Percentiles rank a stretch among this genome's conserved stretches.
These are phyloP conservation scores for Abrus precatorius DNA, from an alignment of 306 rosid genomes.

Conservation along the genomic window DNA sequence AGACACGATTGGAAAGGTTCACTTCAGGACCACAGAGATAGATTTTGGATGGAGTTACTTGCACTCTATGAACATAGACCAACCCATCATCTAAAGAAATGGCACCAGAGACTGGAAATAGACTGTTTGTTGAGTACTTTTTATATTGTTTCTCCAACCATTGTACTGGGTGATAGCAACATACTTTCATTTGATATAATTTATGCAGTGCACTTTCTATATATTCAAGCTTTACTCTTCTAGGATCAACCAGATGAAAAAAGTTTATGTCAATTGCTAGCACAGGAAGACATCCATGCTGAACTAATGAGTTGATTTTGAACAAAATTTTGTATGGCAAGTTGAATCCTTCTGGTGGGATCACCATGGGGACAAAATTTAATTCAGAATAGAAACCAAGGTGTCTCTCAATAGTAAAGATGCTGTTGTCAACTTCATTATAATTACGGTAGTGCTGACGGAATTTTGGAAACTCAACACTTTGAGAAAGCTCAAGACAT, in stretches of 20 bases:
- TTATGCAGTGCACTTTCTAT: slow-evolving; percentile 69
- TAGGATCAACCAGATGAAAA: slow-evolving; percentile 64
- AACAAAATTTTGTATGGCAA: slow-evolving; percentile 69
- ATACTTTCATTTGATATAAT: slow-evolving; percentile 59
- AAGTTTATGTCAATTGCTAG: slow-evolving; percentile 53
- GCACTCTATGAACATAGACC: slow-evolving; percentile 74
- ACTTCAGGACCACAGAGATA: slow-evolving; percentile 81
- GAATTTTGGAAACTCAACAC: slow-evolving; percentile 62
- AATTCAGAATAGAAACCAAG: slow-evolving; percentile 49
- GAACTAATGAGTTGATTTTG: slow-evolving; percentile 66
- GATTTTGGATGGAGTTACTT: slow-evolving; percentile 74
- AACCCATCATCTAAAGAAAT: slow-evolving; percentile 71
- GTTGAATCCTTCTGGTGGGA: slow-evolving; percentile 57
- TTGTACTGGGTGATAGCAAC: slow-evolving; percentile 69
- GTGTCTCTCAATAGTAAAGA: slow-evolving; percentile 43
- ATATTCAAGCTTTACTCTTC: slow-evolving; percentile 40
- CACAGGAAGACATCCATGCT: slow-evolving; percentile 71
- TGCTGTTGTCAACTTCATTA: slow-evolving; percentile 47
- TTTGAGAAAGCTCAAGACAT: slow-evolving; percentile 67
- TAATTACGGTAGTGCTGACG: slow-evolving; percentile 57
- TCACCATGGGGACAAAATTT: slow-evolving; percentile 65
- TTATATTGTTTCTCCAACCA: slow-evolving; percentile 69
- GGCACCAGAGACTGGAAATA: slow-evolving; percentile 30
- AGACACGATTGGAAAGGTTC: slow-evolving; percentile 82
- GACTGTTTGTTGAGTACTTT: slow-evolving; percentile 60